Evolutionary conservation across 2,329 filamentous ascomycete genomes (phyloP), one percentile per base, ranked within the genome.

Genomic region (Didymella glomerata): DNA sequence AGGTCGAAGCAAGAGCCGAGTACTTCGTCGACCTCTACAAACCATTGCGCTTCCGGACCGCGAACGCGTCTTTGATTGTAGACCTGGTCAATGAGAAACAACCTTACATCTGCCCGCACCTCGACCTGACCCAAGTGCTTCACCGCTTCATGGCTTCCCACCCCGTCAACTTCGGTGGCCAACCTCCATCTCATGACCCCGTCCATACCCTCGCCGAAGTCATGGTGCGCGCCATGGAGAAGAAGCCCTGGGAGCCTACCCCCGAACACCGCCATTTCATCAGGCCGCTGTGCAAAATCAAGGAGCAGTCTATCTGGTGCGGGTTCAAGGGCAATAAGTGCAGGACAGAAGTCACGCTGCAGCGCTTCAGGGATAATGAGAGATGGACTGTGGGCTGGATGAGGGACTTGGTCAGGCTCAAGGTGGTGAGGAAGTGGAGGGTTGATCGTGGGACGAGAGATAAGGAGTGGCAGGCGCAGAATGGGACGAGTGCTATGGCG

Each of bases 401-500:
- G 46, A 55, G 28, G n/a, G 52, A 49, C 30, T n/a, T 38, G 11
- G 24, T 48, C 9, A 36, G 52, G 22, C 4, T 55, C 20, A 49
- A 22, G 52, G 22, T 56, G 7, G 30, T 40, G 30, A 42, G 46
- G 46, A 30, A n/a, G 40, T 56, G 53, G 40, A 49, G 40, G 40
- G 24, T 46, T 7, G 46, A 49, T 38, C 9, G 22, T 4, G 53
- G 46, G 3, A 48, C 45, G 14, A 36, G 38, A 5, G 46, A 56
- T 22, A 30, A 18, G n/a, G 40, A 36, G 46, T 45, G 46, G 53
- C 30, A 45, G 53, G 53, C 46, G 28, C 40, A 50, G 30, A 56
- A 40, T 8, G 30, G 46, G 1, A 14, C 20, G 13, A 30, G 20
- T 24, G 18, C 22, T 7, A n/a, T 16, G 20, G 18, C 36, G 13